Conservation (phyloP, 148 eudicot genomes). For the Limonium bicolor region DNA sequence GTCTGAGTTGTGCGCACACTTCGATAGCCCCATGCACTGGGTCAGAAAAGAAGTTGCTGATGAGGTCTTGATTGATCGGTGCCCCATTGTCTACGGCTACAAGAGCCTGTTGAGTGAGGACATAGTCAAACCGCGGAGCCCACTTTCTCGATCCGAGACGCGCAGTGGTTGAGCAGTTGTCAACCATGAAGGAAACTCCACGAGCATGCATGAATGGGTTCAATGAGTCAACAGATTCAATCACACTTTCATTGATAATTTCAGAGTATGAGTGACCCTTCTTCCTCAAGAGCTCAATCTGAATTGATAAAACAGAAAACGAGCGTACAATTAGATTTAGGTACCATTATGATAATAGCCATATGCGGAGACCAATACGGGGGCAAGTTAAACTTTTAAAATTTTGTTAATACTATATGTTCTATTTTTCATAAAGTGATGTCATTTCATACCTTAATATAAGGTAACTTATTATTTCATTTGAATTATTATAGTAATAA, state of each 20-base stretch:
- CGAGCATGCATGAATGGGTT: constrained; percentile 99
- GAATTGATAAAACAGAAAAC: constrained; percentile 7
- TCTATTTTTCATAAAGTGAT: too few species aligned
- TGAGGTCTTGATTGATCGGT: constrained; percentile 63
- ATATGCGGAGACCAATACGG: too few species aligned
- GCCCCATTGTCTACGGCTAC: constrained; percentile 62
- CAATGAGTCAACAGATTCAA: constrained; percentile 90
- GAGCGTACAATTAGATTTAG: too few species aligned
- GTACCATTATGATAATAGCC: too few species aligned
- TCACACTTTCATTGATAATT: constrained; percentile 91
- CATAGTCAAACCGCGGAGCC: constrained; percentile 93
- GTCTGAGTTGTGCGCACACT: constrained; percentile 86
- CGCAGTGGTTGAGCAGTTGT: constrained; percentile 93
- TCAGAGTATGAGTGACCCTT: constrained; percentile 97
- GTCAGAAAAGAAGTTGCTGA: constrained; percentile 84
- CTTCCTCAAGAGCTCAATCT: constrained; percentile 91
- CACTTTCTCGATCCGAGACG: constrained; percentile 92
- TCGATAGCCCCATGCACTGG: constrained; percentile 81
- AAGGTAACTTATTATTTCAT: too few species aligned
- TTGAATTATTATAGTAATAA: too few species aligned
- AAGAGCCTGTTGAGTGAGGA: constrained; percentile 81
- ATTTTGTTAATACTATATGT: too few species aligned
- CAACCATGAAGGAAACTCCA: constrained; percentile 97
- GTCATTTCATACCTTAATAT: too few species aligned
- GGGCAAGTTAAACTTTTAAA: too few species aligned